These are phyloP conservation scores for Calonectria pseudoturangicola DNA, from an alignment of 2,329 filamentous ascomycete genomes.

Conservation along the genomic window DNA sequence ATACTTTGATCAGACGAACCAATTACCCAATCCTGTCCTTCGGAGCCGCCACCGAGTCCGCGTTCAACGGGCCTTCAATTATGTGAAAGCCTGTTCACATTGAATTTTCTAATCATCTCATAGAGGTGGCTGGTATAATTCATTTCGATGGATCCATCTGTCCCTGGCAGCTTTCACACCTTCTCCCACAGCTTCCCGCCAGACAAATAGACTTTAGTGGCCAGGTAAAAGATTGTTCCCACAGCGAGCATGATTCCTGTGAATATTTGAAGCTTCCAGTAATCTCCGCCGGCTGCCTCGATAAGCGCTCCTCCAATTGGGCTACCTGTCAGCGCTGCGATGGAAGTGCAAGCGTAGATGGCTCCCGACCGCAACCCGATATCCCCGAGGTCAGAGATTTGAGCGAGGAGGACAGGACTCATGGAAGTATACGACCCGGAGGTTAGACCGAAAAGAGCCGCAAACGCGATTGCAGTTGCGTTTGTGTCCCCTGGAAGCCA, in stretches of 20 bases:
- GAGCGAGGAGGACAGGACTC: slow-evolving; percentile 59
- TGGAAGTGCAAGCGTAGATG: slow-evolving; percentile 36
- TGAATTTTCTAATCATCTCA: background rate
- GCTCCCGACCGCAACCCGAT: slow-evolving; percentile 73
- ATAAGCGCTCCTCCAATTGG: slow-evolving; percentile 51
- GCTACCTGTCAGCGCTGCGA: slow-evolving; percentile 47
- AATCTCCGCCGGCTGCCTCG: slow-evolving; percentile 6
- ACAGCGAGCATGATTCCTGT: slow-evolving; percentile 13
- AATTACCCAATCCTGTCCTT: no score
- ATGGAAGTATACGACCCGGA: slow-evolving; percentile 60
- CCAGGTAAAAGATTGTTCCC: slow-evolving; percentile 27
- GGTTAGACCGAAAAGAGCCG: slow-evolving; percentile 59
- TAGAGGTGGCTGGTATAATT: background rate
- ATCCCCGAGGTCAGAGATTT: slow-evolving; percentile 73
- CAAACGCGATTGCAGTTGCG: slow-evolving; percentile 55
- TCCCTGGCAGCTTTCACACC: background rate
- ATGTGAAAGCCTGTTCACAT: no score
- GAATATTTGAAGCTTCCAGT: slow-evolving; percentile 18
- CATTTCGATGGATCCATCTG: background rate
- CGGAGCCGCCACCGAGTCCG: no score
- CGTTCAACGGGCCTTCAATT: no score
- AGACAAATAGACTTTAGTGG: slow-evolving; percentile 21
- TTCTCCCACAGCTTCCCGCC: slow-evolving; percentile 1
- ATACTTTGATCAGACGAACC: no score
- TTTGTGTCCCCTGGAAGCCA: slow-evolving; percentile 59